phyloP scores from a whole-genome alignment of 164 flowering plant genomes.

The Tetrastigma voinierianum region DNA sequence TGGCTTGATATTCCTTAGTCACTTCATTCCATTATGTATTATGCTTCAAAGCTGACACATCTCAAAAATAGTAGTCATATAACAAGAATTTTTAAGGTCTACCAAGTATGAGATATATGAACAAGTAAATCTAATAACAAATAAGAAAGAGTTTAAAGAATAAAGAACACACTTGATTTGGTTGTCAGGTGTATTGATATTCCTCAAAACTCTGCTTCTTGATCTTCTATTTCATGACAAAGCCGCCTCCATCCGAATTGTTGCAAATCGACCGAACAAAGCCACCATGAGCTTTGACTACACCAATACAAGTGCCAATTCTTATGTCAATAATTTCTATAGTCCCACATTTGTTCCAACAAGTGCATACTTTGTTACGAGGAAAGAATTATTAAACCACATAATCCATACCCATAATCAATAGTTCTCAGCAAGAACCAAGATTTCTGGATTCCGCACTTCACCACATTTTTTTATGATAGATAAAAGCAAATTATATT shows the following conservation, averaged over 20 bases:
- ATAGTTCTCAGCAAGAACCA: slow-evolving; percentile 84
- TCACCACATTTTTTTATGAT: slow-evolving; percentile 69
- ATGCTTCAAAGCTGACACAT: no score
- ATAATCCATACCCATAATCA: slow-evolving; percentile 87
- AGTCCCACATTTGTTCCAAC: slow-evolving; percentile 79
- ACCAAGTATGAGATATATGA: background rate
- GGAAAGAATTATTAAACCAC: no score
- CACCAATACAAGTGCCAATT: slow-evolving; percentile 70
- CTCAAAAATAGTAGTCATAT: no score
- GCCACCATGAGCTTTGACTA: slow-evolving; percentile 79
- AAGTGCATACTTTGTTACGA: no score
- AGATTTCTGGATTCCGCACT: slow-evolving; percentile 95
- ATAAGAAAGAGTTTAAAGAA: background rate
- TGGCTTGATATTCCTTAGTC: no score
- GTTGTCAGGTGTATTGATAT: slow-evolving; percentile 48
- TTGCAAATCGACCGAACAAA: slow-evolving; percentile 61
- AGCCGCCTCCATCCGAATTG: slow-evolving; percentile 67
- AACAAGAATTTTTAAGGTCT: no score
- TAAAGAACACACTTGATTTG: slow-evolving; percentile 56
- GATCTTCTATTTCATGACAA: slow-evolving; percentile 93
- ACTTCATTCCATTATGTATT: no score
- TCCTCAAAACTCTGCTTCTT: slow-evolving; percentile 93
- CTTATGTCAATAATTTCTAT: slow-evolving; percentile 87
- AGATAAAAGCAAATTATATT: no score
- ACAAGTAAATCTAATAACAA: background rate